Base-by-base conservation (phyloP, 2,329 filamentous ascomycete species). In the Talaromyces funiculosus region DNA sequence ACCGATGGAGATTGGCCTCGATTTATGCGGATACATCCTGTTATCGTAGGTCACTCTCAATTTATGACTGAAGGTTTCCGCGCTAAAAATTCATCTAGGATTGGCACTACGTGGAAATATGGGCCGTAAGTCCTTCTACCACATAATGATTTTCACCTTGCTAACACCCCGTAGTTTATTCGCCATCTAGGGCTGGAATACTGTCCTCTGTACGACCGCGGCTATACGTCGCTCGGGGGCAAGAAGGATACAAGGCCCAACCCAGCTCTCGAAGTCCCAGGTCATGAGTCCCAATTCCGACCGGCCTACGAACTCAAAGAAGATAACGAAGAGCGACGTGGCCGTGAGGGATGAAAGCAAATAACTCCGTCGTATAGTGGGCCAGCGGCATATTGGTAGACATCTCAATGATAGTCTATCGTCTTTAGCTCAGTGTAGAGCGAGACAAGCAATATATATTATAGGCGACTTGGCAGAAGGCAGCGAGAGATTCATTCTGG, bases 71-170 rank as follows among this genome's bases (percentile, higher is more conserved):
- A 10, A 22, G 26, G 8, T 42, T 9, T 20, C 3, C 8, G 5
- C 6, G 45, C 60, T 61, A 47, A 61, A 14, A 29, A 10, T 26
- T 40, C 5, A 10, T 9, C 18, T 16, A 59, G 57, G 94, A 99
- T 75, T 99, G 94, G 94, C 90, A 94, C 73, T 96, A 97, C 74
- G 84, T 86, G 10, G 93, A 97, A 73, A 93, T 97, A 58, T 97
- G 94, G 94, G 85, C 87, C 18, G 61, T 63, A 53, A 51, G 61
- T 62, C 9, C n/a, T 40, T 45, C 12, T 43, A 24, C 20, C 4
- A 5, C 40, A 43, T 12, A 10, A 3, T 3, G 8, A 42, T 20
- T 12, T n/a, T 43, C 40, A 22, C 22, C 40, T 43, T 14, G 22
- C 61, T 62, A 38, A 62, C 40, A 10, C 16, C 10, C 3, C 22